A percentile compares a stretch with the other conserved stretches of the same genome.
phyloP scores from a whole-genome alignment of 73 alveolate species.

The Paramecium bursaria region DNA sequence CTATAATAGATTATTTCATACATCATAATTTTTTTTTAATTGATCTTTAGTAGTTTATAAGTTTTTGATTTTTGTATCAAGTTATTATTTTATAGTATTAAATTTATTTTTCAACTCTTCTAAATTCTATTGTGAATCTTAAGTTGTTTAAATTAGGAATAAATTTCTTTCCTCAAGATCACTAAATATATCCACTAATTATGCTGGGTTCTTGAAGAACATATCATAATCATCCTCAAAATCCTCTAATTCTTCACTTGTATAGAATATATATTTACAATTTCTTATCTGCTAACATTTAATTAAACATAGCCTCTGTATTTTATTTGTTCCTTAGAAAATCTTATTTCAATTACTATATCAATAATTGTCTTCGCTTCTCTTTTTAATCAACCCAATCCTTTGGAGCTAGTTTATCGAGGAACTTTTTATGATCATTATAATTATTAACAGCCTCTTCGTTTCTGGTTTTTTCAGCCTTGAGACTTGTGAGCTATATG shows the following conservation, averaged over 20 bases:
- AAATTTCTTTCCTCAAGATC: constrained; percentile 64
- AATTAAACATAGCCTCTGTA: constrained; percentile 23
- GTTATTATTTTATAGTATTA: constrained; percentile 14
- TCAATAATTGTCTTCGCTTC: constrained; percentile 40
- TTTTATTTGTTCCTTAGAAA: constrained; percentile 33
- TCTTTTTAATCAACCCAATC: constrained; percentile 71
- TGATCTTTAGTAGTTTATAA: background rate
- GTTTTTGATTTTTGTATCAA: constrained; percentile 26
- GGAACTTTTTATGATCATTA: constrained; percentile 65
- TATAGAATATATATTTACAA: background rate
- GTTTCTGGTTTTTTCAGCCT: constrained; percentile 65
- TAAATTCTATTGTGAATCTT: constrained; percentile 61
- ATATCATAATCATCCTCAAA: constrained; percentile 68
- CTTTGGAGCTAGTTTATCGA: constrained; percentile 69
- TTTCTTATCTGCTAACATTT: constrained; percentile 20
- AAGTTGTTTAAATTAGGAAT: constrained; percentile 57
- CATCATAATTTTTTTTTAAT: constrained; percentile 49
- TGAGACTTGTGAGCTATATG: constrained; percentile 57
- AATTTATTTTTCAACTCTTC: constrained; percentile 65
- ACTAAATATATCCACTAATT: constrained; percentile 59
- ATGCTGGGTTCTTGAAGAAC: constrained; percentile 62
- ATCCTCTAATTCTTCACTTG: constrained; percentile 39
- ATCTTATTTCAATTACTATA: constrained; percentile 35
- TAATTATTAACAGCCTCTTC: constrained; percentile 64
- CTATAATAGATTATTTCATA: background rate